Conservation (phyloP, 495 filamentous ascomycete genomes). For the Aspergillus campestris region DNA sequence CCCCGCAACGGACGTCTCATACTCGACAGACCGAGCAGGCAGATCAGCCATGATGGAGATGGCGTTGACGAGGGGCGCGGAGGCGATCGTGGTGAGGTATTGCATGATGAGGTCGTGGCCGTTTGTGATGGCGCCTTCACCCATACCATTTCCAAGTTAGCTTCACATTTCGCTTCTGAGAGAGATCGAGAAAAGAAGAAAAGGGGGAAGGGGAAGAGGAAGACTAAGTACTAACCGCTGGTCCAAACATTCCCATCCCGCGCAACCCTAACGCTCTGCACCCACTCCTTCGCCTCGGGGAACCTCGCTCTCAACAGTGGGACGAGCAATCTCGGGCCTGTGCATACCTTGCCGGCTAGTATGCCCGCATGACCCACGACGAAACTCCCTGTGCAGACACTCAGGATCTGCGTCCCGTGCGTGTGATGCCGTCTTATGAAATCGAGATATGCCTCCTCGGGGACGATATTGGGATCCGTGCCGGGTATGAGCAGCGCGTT, state of each 20-base stretch:
- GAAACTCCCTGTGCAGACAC: conserved; percentile 47
- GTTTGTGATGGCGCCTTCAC: conserved; percentile 57
- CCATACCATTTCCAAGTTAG: too few species aligned
- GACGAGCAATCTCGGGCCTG: conserved; percentile 45
- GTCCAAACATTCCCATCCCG: conserved; percentile 55
- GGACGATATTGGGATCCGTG: conserved; percentile 30
- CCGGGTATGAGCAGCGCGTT: conserved; percentile 48
- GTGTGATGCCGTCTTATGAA: conserved; percentile 39
- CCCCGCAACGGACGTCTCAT: conserved; percentile 12
- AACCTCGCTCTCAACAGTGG: conserved; percentile 33
- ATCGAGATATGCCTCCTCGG: conserved; percentile 24
- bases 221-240: conserved; percentile 41
- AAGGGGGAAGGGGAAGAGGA: background rate
- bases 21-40: conserved; percentile 36
- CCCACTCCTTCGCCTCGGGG: conserved; percentile 32
- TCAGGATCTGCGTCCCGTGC: conserved; percentile 36
- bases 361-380: conserved; percentile 43
- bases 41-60: conserved; percentile 43
- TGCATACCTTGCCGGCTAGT: conserved; percentile 36
- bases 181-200: too few species aligned
- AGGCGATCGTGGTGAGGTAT: conserved; percentile 43
- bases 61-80: conserved; percentile 39
- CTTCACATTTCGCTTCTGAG: too few species aligned
- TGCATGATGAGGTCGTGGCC: conserved; percentile 52
- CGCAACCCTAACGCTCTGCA: conserved; percentile 39